phyloP scores from a whole-genome alignment of 129 eudicot species.

The Solidago caesia region DNA sequence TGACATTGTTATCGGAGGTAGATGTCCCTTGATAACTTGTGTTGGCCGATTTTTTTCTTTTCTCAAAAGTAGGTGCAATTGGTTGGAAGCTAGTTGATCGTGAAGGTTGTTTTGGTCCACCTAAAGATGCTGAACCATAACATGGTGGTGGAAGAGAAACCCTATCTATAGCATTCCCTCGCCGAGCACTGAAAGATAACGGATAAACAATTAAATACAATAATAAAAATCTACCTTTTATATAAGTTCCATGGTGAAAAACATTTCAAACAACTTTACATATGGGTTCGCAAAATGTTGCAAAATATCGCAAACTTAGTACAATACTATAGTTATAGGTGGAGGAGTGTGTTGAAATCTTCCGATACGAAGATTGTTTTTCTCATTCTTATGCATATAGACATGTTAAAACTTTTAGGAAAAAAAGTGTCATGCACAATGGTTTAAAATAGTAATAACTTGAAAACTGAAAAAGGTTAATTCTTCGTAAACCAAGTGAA shows the following conservation, averaged over 20 bases:
- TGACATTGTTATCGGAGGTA: conserved; percentile 57
- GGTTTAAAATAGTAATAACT: background rate
- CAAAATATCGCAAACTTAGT: background rate
- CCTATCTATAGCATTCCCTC: conserved; percentile 65
- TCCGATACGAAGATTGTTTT: no score
- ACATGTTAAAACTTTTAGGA: no score
- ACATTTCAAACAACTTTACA: background rate
- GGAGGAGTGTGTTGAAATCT: no score
- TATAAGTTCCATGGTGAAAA: background rate
- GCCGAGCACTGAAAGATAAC: conserved; percentile 42
- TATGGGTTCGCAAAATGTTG: background rate
- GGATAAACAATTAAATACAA: background rate
- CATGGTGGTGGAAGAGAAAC: conserved; percentile 82
- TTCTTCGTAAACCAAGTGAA: no score
- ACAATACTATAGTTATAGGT: no score
- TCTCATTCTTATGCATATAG: no score
- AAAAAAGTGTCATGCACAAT: background rate
- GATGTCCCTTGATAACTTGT: conserved; percentile 39
- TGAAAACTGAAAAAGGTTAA: no score
- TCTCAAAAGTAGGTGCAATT: conserved; percentile 41
- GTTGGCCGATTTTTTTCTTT: conserved; percentile 24
- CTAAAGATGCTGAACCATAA: conserved; percentile 52
- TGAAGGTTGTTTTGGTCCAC: conserved; percentile 58
- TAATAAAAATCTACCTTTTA: background rate
- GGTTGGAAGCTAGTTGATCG: conserved; percentile 49